Base-by-base conservation (phyloP, 192 early-diverging fungal genomes). In the Borealophlyctis nickersoniae region DNA sequence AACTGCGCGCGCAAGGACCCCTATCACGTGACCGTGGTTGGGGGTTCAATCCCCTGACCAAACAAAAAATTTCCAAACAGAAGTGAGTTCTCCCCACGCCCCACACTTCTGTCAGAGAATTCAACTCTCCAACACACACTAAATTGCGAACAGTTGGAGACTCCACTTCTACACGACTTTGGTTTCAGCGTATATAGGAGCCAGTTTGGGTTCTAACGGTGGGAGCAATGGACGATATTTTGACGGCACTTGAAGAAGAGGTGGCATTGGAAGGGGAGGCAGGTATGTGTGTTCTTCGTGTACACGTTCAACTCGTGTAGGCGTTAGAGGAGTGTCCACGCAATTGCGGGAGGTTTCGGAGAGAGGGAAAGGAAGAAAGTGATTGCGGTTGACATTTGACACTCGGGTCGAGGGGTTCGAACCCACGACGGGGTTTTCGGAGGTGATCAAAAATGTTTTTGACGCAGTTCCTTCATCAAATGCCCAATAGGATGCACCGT, bases 251-350 rank as follows among this genome's bases (percentile, higher is more conserved):
- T 9, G 76, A 82, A 27, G 77, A 78, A 23, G 85, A 86, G 65
- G 66, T 82, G 4, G 80, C 84, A 1, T 58, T 87, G 11, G 85
- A 87, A 36, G 85, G 83, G 19, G 66, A 66, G 2, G 55, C 68
- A 55, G 85, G 85, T 77, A 65, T 48, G 75, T 0, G 14, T 74
- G 16, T 26, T 24, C 11, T 48, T 60, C 45, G 23, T 73, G 59
- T 58, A 27, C 19, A 9, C 3, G 63, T 27, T 33, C 19, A 52
- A 63, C 1, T 0, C 22, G 52, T 0, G 13, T 13, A 53, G 50
- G 7, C 33, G 39, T 51, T 74, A 49, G 56, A 49, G 59, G 31
- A 29, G 31, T 72, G 54, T 51, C 49, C 51, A 56, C 29, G 28
- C 24, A 27, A 27, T 52, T 79, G 56, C 65, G 24, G 36, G 26